Evolutionary conservation across 75 land plant genomes (phyloP).

Genomic region (Pinus albicaulis): DNA sequence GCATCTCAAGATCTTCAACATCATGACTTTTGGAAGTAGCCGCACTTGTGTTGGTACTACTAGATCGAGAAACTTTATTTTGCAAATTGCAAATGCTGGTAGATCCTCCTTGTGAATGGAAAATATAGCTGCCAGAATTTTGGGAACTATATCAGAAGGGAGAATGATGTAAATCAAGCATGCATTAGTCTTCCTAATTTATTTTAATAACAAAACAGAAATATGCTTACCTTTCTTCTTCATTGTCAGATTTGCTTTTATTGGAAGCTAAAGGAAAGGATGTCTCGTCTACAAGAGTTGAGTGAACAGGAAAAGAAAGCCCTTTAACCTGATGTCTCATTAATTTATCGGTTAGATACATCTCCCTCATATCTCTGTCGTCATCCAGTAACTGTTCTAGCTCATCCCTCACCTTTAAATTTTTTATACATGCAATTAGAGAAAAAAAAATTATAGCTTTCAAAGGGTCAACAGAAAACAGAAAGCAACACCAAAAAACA

Average conservation of each 20-base stretch:
- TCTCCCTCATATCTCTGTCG: slow-evolving; percentile 86
- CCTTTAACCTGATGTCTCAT: slow-evolving; percentile 10
- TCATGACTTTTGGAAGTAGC: neutral
- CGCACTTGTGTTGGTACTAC: slow-evolving; percentile 5
- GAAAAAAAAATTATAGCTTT: no score
- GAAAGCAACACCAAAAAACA: no score
- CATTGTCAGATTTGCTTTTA: neutral
- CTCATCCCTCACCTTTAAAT: slow-evolving; percentile 86
- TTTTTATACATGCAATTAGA: no score
- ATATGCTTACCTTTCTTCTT: slow-evolving; percentile 9
- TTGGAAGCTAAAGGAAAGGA: neutral
- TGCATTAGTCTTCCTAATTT: neutral
- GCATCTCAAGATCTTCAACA: slow-evolving; percentile 86
- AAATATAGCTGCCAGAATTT: neutral
- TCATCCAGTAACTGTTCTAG: slow-evolving; percentile 87
- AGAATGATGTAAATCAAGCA: neutral
- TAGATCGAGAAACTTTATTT: slow-evolving; percentile 3
- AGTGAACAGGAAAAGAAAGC: slow-evolving; percentile 6
- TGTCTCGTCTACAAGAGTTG: neutral
- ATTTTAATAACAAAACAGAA: neutral
- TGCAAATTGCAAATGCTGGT: slow-evolving; percentile 3
- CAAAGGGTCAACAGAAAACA: no score
- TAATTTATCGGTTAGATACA: slow-evolving; percentile 83
- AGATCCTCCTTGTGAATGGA: neutral
- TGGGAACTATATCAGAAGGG: neutral